Percentiles rank a stretch among this genome's conserved stretches.
Evolutionary conservation across 1,284 basidiomycete species (phyloP).

Genomic region (Apiotrichum sp.): DNA sequence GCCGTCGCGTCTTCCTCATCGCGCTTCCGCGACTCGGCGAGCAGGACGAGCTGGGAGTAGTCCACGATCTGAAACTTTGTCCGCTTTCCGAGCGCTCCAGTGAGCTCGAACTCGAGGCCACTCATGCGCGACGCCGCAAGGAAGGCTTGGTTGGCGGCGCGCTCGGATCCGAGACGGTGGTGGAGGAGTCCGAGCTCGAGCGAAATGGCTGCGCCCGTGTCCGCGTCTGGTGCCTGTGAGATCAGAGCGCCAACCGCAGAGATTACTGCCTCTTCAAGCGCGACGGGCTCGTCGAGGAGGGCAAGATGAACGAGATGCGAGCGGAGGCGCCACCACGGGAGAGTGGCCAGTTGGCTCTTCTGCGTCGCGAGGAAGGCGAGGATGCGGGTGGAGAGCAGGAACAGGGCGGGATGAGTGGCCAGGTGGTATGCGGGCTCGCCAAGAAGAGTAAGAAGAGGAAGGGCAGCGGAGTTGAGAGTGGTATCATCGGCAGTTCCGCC

Average conservation of each 20-base stretch:
- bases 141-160: conserved; percentile 70
- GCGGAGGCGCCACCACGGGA: conserved; percentile 75
- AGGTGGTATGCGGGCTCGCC: conserved; percentile 98
- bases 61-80: conserved; percentile 90
- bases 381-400: conserved; percentile 70
- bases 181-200: conserved; percentile 77
- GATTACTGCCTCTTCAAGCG: conserved; percentile 54
- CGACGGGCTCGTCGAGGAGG: conserved; percentile 77
- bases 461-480: conserved; percentile 57
- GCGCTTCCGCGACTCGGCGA: conserved; percentile 70
- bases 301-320: conserved; percentile 69
- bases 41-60: conserved; percentile 83
- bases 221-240: conserved; percentile 39
- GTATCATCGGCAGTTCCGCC: conserved; percentile 27
- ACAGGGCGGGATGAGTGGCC: conserved; percentile 60
- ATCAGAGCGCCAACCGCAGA: conserved; percentile 53
- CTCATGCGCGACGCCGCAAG: conserved; percentile 70
- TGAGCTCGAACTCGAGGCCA: conserved; percentile 81
- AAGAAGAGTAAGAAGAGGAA: conserved; percentile 70
- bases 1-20: conserved; percentile 36
- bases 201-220: conserved; percentile 63
- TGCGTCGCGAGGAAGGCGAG: conserved; percentile 52
- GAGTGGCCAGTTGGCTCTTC: conserved; percentile 51
- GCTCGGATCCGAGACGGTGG: conserved; percentile 66
- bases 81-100: conserved; percentile 85